Base-by-base conservation (phyloP, 371 early-diverging fungal genomes). In the Circinella minor region DNA sequence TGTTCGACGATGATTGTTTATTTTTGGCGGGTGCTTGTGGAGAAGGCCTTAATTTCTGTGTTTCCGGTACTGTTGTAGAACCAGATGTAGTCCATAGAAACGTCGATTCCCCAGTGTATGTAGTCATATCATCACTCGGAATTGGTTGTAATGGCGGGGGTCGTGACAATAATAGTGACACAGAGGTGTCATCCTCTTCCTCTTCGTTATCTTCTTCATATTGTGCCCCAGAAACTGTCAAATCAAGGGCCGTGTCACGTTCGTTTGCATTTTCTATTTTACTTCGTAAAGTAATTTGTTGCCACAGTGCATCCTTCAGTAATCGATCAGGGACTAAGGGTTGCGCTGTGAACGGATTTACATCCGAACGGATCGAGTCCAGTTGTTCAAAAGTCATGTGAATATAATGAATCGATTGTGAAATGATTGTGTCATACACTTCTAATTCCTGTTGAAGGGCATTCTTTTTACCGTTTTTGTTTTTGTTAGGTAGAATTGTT, bases 381-480 rank as follows among this genome's bases (percentile, higher is more conserved):
- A 89, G 73, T 43, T 87, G 86, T 54, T 86, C 84, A 76, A 87
- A 84, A 9, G 84, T 78, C 87, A 89, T 87, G 73, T 87, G 86
- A 75, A 86, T 82, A 60, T 87, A 89, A 60, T 80, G 71, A 18
- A 89, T 81, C 1, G 78, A 71, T 0, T 73, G 74, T 7, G 77
- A 67, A 34, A 89, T 71, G 15, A 85, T 70, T 3, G 67, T 65
- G 4, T 74, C 63, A 47, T 77, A 83, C 0, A 71, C 68, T 0
- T 61, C 62, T 27, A 81, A 73, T 0, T 81, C 77, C 3, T 77
- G 70, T 15, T 73, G 8, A 51, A 51, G 51, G 15, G 9, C 11
- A 43, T 43, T 43, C 27, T 43, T 3, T 43, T 1, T 43, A 11
- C 9, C 3, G 43, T 43, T 43, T 43, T 43, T 43, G 11, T 43